Evolutionary conservation across 768 basidiomycete species (phyloP), one percentile per base, ranked within the genome.

Genomic region (Kwoniella heveanensis): DNA sequence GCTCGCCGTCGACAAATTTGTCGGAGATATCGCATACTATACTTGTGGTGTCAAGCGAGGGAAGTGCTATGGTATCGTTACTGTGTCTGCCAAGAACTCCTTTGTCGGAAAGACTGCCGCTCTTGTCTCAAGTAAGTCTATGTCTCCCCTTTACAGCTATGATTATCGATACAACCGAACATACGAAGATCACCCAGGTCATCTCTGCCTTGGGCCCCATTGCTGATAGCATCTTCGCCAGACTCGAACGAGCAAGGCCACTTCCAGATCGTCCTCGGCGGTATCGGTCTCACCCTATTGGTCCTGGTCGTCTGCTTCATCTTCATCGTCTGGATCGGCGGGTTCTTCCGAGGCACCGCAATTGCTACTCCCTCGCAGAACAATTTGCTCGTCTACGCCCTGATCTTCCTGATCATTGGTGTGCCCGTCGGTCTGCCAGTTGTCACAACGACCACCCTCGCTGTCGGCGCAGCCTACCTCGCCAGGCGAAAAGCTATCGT

Each of bases 391-490:
- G 80, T 82, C 49, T 84, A 83, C 66, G 79, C 82, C 3, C 74
- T 83, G 13, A 79, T 82, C 26, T 81, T 83, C 74, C 71, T 83
- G 24, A 83, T 84, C 59, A 83, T 83, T 65, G 83, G 83, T 68
- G 83, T 84, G 2, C 84, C 84, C 13, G 83, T 84, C 64, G 84
- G 84, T 69, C 76, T 84, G 1, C 84, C 84, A 1, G 82, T 81
- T 56, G 84, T 84, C 39, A 83, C 83, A 15, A 81, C 80, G 24
- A 81, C 80, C 22, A 81, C 79, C 19, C 62, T 81, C 54, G 81
- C 84, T 27, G 82, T 83, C 67, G 83, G 84, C 52, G 82, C 84
- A 22, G 82, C 83, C 2, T 82, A 82, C 69, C 78, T 83, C 56
- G 82, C 82, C 5, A 71, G 79, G 30, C 73, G 80, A 21, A 79